These are phyloP conservation scores for Penicillium roqueforti DNA, from an alignment of 495 filamentous ascomycete genomes.

Conservation along the genomic window DNA sequence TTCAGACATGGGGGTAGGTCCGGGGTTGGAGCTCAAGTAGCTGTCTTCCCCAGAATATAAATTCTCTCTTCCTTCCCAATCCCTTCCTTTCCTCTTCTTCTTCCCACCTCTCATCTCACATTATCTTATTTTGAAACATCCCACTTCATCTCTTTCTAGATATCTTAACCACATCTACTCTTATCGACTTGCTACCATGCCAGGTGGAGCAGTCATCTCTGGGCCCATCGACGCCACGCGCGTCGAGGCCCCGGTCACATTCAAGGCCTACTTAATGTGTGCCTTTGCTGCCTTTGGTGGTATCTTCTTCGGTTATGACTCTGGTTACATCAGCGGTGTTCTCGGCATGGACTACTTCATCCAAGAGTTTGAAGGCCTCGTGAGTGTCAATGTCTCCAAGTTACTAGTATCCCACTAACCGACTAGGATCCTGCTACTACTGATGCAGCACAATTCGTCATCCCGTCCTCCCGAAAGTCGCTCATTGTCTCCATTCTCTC, in stretches of 20 bases:
- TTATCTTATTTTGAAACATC: background rate
- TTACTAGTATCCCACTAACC: background rate
- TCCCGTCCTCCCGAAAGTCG: slow-evolving; percentile 50
- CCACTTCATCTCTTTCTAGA: background rate
- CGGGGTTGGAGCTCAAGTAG: background rate
- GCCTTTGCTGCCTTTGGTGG: slow-evolving; percentile 58
- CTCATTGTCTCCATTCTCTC: slow-evolving; percentile 73
- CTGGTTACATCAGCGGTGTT: slow-evolving; percentile 54
- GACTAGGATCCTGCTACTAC: slow-evolving; percentile 23
- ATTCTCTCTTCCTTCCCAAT: background rate
- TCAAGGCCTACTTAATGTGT: slow-evolving; percentile 60
- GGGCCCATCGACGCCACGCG: slow-evolving; percentile 33
- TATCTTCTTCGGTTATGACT: slow-evolving; percentile 54
- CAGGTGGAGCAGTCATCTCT: slow-evolving; percentile 18
- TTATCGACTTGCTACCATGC: slow-evolving; percentile 15
- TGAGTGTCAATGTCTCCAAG: slow-evolving; percentile 9
- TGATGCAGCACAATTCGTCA: too few species aligned
- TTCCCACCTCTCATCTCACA: background rate
- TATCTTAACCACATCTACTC: background rate
- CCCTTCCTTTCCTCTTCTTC: background rate
- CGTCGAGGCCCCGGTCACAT: slow-evolving; percentile 59
- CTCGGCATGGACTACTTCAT: slow-evolving; percentile 52
- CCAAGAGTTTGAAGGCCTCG: slow-evolving; percentile 36
- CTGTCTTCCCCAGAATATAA: background rate
- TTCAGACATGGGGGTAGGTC: background rate